Percentiles rank a stretch among this genome's conserved stretches.
These are phyloP conservation scores for Eragrostis curvula DNA, from an alignment of 176 grass and related monocot species.

Conservation along the genomic window DNA sequence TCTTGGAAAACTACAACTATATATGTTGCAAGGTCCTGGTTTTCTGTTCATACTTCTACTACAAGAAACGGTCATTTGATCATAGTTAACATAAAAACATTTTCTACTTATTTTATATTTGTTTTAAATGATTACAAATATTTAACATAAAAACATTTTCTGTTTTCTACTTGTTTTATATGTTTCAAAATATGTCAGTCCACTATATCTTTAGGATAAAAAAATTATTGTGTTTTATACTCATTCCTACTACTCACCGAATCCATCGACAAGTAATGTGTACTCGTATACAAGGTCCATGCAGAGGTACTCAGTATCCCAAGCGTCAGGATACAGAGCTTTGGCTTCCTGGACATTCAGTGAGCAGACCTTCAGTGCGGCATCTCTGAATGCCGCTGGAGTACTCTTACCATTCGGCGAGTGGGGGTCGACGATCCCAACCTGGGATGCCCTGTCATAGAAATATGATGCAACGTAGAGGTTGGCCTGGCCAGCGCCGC, in stretches of 20 bases:
- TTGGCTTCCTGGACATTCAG: constrained; percentile 1
- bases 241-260: neutral
- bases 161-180: too few species aligned
- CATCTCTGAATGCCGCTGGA: neutral
- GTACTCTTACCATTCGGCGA: neutral
- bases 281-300: constrained; percentile 18
- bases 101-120: too few species aligned
- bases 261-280: constrained; percentile 15
- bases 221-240: too few species aligned
- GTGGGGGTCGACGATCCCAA: neutral
- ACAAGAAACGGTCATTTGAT: too few species aligned
- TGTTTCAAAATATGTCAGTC: too few species aligned
- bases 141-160: too few species aligned
- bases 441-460: neutral
- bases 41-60: too few species aligned
- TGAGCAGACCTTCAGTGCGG: neutral
- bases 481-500: constrained; percentile 31
- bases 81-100: too few species aligned
- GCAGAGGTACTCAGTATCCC: constrained; percentile 7
- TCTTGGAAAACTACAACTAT: too few species aligned
- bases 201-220: too few species aligned
- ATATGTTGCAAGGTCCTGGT: too few species aligned
- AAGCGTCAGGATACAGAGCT: neutral
- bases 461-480: constrained; percentile 1
- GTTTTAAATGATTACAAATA: too few species aligned